Percentiles rank a stretch among this genome's conserved stretches.
phyloP scores from a whole-genome alignment of 257 asterid species.

The Petunia secreta region DNA sequence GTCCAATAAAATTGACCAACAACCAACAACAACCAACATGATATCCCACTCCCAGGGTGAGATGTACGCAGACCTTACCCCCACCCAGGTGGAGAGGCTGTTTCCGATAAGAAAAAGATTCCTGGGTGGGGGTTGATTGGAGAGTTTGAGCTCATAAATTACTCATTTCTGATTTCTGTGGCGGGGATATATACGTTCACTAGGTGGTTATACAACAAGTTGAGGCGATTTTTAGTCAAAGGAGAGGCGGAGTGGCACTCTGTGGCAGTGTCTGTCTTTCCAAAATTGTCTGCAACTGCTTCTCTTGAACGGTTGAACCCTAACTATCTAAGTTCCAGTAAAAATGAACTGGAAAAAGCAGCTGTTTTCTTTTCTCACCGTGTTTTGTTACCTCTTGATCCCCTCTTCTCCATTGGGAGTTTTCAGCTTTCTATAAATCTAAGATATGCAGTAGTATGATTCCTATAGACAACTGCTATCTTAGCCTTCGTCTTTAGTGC shows the following conservation, averaged over 20 bases:
- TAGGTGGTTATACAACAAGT: neutral
- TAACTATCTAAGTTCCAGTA: constrained; percentile 8
- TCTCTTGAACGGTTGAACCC: neutral
- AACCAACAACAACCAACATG: no score
- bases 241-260: neutral
- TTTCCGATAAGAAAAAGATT: no score
- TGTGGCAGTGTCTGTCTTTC: neutral
- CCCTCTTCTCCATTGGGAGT: neutral
- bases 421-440: neutral
- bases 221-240: neutral
- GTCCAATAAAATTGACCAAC: no score
- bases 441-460: neutral
- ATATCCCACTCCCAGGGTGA: no score
- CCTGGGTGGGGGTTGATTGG: neutral
- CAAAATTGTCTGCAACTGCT: neutral
- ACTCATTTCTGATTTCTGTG: neutral
- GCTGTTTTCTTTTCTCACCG: neutral
- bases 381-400: neutral
- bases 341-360: neutral
- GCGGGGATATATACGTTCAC: neutral
- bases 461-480: neutral
- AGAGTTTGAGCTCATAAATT: neutral
- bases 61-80: no score
- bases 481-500: neutral
- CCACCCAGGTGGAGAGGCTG: no score